These are phyloP conservation scores for Periconia sp. DNA, from an alignment of 2,329 filamentous ascomycete species.

Conservation along the genomic window DNA sequence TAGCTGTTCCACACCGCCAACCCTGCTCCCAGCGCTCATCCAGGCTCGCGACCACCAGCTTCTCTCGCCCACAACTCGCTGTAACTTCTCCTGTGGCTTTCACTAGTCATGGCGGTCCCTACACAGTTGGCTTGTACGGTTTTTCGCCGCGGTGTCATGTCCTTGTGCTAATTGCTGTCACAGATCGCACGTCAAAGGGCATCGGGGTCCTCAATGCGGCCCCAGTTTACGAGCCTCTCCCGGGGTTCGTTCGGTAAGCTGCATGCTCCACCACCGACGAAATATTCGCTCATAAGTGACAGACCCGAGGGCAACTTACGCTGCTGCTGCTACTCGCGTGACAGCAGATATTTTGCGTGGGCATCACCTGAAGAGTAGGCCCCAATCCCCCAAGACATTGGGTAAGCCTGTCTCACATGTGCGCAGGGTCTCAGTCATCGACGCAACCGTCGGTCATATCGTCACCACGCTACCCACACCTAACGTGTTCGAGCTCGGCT, in stretches of 20 bases:
- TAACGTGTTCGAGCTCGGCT: constrained; percentile 92
- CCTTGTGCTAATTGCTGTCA: constrained; percentile 6
- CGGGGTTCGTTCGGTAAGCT: constrained; percentile 71
- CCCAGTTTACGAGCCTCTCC: constrained; percentile 82
- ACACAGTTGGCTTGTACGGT: constrained; percentile 89
- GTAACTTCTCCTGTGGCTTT: constrained; percentile 73
- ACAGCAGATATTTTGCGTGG: constrained; percentile 96
- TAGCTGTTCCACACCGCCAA: constrained; percentile 38
- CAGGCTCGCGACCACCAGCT: constrained; percentile 40
- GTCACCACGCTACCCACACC: constrained; percentile 76
- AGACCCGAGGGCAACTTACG: constrained; percentile 93
- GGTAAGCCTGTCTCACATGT: constrained; percentile 10
- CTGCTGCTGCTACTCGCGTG: constrained; percentile 94
- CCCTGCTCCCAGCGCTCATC: constrained; percentile 5
- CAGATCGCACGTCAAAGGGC: constrained; percentile 91
- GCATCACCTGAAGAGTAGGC: constrained; percentile 77
- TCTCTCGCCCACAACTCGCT: constrained; percentile 33
- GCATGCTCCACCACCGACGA: constrained; percentile 6
- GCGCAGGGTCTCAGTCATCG: constrained; percentile 77
- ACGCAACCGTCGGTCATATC: constrained; percentile 76
- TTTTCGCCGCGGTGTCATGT: constrained; percentile 1
- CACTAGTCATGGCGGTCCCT: constrained; percentile 89
- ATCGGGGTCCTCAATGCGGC: constrained; percentile 93
- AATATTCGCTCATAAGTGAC: constrained; percentile 16
- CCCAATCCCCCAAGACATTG: not conserved